phyloP scores from a whole-genome alignment of 2,329 filamentous ascomycete genomes.

The Epicoccum sorghinum region DNA sequence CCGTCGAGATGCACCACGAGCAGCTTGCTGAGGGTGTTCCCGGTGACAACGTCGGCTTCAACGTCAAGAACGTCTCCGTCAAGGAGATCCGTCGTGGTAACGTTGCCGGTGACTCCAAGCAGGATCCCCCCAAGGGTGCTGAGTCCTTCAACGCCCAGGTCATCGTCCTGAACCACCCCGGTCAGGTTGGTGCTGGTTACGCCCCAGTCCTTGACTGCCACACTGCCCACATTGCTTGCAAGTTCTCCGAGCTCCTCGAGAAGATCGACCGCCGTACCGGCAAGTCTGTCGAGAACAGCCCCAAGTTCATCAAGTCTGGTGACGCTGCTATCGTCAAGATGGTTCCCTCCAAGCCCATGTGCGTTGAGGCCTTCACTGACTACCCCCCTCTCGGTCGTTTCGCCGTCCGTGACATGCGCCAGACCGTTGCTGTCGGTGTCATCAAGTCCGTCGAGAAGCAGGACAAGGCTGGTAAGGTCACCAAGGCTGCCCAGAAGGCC shows the following conservation, averaged over 20 bases:
- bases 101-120: conserved; percentile 99
- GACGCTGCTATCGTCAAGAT: conserved; percentile 99
- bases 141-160: conserved; percentile 99
- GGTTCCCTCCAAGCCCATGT: conserved; percentile 99
- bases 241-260: conserved; percentile 98
- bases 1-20: conserved; percentile 99
- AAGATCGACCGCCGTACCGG: conserved; percentile 99
- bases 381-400: conserved; percentile 99
- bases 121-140: conserved; percentile 88
- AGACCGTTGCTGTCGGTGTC: conserved; percentile 88
- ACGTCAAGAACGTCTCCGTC: conserved; percentile 99
- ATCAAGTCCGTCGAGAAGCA: conserved; percentile 71
- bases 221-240: conserved; percentile 99
- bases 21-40: conserved; percentile 93
- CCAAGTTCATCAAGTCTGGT: conserved; percentile 99
- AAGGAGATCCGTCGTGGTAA: conserved; percentile 99
- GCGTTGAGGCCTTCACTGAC: conserved; percentile 99
- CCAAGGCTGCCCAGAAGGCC: conserved; percentile 54
- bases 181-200: conserved; percentile 99
- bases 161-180: conserved; percentile 99
- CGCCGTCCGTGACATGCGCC: conserved; percentile 96
- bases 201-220: conserved; percentile 99
- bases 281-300: conserved; percentile 87
- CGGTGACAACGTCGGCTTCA: conserved; percentile 99
- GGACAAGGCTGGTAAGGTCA: conserved; percentile 59